Evolutionary conservation across 345 rosid genomes (phyloP).

Genomic region (Fremontodendron californicum): DNA sequence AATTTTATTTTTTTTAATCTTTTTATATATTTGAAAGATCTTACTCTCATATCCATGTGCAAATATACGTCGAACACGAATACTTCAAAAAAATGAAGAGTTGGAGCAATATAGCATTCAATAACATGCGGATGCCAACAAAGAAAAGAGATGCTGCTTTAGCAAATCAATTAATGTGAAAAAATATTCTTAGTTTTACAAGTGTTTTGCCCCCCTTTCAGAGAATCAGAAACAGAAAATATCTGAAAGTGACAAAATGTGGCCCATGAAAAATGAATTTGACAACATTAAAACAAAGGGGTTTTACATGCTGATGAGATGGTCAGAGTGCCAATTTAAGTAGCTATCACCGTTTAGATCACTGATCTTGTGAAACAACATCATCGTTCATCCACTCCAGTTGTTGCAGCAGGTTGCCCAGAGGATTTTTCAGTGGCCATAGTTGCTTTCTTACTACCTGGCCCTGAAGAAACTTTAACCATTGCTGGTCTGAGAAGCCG

Average conservation of each 20-base stretch:
- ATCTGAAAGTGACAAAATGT: neutral
- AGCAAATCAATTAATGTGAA: neutral
- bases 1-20: too few relatives aligned
- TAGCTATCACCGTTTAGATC: neutral
- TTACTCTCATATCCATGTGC: too few relatives aligned
- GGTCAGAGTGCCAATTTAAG: neutral
- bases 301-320: neutral
- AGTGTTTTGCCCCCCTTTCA: neutral
- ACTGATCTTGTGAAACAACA: neutral
- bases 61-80: too few relatives aligned
- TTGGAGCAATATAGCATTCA: too few relatives aligned
- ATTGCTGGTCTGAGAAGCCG: conserved; percentile 72
- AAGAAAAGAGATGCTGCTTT: neutral
- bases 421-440: conserved; percentile 19
- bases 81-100: too few relatives aligned
- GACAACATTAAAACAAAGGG: neutral
- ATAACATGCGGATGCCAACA: too few relatives aligned
- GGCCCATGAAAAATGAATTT: neutral
- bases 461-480: conserved; percentile 85
- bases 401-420: conserved; percentile 39
- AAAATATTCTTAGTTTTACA: neutral
- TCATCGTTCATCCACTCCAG: conserved; percentile 44
- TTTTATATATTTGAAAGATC: too few relatives aligned
- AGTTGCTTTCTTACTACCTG: conserved; percentile 40
- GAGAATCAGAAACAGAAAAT: neutral